Base-by-base conservation (phyloP, 2,329 filamentous ascomycete genomes). In the Aspergillus amoenus region DNA sequence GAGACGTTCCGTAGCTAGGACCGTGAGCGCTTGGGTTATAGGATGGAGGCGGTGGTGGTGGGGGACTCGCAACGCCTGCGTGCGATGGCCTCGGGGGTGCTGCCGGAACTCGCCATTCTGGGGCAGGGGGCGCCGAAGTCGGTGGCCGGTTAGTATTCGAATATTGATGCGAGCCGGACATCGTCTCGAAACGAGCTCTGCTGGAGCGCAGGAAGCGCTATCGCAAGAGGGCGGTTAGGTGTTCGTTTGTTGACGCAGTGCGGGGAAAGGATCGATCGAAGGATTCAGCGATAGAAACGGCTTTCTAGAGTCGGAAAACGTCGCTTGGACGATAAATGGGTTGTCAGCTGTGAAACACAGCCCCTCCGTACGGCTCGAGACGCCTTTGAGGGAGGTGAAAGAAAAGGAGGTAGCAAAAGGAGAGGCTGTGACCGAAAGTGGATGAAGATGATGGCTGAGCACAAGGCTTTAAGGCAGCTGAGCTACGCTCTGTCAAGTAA, bases 21-120 rank as follows among this genome's bases (percentile, higher is more conserved):
- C 73, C 73, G 58, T 75, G 76, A 7, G 59, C 50, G 24, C 30
- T 49, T 18, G 55, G 18, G 34, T 68, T 71, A 60, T 76, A 77
- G 7, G 59, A 52, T 4, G 66, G 63, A 27, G 65, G 68, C 12
- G 66, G 65, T 3, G 64, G 64, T 21, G 68, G 64, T 17, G 65
- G 67, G 32, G 62, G 61, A 37, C 59, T 57, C 30, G 59, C 48
- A n/a, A 62, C 56, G 22, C 56, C 49, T 30, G 62, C 56, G 22
- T 63, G 64, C 52, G 69, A 58, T 12, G 61, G 64, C 48, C 64
- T 68, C 17, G 55, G 61, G 41, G 52, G 54, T 39, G 56, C 55
- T 21, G 46, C 34, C 32, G 55, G 52, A n/a, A 59, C 34, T 27
- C 72, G 72, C 74, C 74, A 77, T 71, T 76, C 74, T 44, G 75